Conservation (phyloP, 352 stramenopile species). For the Elongisporangium anandrum region DNA sequence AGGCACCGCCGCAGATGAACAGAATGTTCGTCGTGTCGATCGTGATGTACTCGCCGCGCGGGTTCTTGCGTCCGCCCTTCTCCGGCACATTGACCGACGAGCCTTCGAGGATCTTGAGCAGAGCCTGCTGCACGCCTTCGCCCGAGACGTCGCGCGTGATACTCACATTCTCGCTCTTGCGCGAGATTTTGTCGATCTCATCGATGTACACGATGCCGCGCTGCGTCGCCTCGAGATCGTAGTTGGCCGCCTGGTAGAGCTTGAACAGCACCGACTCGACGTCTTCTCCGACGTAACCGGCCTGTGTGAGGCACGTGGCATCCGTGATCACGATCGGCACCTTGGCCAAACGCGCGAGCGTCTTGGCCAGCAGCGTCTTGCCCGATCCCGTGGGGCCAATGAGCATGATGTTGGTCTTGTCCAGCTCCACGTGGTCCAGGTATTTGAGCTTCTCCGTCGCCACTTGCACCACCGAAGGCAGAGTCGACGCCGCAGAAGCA, state of each 20-base stretch:
- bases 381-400: conserved; percentile 93
- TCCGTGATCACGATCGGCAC: conserved; percentile 97
- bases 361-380: conserved; percentile 97
- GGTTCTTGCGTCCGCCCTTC: conserved; percentile 96
- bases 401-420: conserved; percentile 98
- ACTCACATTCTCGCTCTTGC: conserved; percentile 85
- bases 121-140: conserved; percentile 97
- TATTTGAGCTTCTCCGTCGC: conserved; percentile 56
- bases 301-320: conserved; percentile 96
- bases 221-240: conserved; percentile 95
- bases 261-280: conserved; percentile 98
- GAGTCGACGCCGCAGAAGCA: conserved; percentile 5
- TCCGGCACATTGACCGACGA: conserved; percentile 97
- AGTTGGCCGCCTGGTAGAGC: conserved; percentile 95
- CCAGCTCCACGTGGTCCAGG: conserved; percentile 90
- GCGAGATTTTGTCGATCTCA: conserved; percentile 98
- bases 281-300: conserved; percentile 98
- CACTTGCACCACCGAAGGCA: conserved; percentile 16
- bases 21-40: conserved; percentile 99
- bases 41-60: conserved; percentile 94
- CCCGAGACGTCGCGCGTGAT: conserved; percentile 97
- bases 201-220: conserved; percentile 98
- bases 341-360: conserved; percentile 93
- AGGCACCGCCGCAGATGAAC: conserved; percentile 98
- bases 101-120: conserved; percentile 99